phyloP scores from a whole-genome alignment of 1,139 yeast species.

The Saccharomycopsis phalli region DNA sequence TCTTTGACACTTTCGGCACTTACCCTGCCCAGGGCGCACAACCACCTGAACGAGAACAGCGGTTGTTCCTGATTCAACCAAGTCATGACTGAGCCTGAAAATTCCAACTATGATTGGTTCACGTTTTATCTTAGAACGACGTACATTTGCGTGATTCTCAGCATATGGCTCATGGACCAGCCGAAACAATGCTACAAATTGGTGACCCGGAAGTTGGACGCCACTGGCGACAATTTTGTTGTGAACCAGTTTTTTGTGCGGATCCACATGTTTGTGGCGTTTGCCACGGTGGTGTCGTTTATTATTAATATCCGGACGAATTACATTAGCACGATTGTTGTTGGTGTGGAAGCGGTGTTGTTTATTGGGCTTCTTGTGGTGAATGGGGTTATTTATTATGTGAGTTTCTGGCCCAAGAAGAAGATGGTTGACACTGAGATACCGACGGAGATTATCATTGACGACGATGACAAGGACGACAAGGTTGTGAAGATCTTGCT shows the following conservation, averaged over 20 bases:
- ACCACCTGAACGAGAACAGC: too few species aligned
- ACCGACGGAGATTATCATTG: not conserved
- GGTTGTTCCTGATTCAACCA: too few species aligned
- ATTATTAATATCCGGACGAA: slow-evolving; percentile 18
- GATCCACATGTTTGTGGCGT: slow-evolving; percentile 12
- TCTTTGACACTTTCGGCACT: too few species aligned
- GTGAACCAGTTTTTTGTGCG: slow-evolving; percentile 13
- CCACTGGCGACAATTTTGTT: slow-evolving; percentile 9
- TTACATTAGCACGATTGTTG: slow-evolving; percentile 12
- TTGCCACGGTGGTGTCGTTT: slow-evolving; percentile 7
- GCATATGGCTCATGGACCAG: slow-evolving; percentile 20
- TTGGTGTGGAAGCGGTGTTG: slow-evolving; percentile 10
- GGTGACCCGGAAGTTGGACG: slow-evolving; percentile 4
- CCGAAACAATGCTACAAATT: slow-evolving; percentile 19
- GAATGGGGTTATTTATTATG: slow-evolving; percentile 11
- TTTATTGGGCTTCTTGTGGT: slow-evolving; percentile 6
- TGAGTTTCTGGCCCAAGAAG: slow-evolving; percentile 4
- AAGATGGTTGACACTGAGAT: slow-evolving; percentile 1
- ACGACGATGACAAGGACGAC: slow-evolving; percentile 13
- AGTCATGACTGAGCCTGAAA: not conserved
- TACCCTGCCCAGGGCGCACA: too few species aligned
- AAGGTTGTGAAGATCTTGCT: slow-evolving; percentile 18
- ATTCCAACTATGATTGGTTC: slow-evolving; percentile 19
- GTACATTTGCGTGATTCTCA: slow-evolving; percentile 14
- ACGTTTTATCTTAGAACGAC: slow-evolving; percentile 20